Percentiles rank a stretch among this genome's conserved stretches.
These are phyloP conservation scores for Pharus latifolius DNA, from an alignment of 176 grass and related monocot genomes.

Conservation along the genomic window DNA sequence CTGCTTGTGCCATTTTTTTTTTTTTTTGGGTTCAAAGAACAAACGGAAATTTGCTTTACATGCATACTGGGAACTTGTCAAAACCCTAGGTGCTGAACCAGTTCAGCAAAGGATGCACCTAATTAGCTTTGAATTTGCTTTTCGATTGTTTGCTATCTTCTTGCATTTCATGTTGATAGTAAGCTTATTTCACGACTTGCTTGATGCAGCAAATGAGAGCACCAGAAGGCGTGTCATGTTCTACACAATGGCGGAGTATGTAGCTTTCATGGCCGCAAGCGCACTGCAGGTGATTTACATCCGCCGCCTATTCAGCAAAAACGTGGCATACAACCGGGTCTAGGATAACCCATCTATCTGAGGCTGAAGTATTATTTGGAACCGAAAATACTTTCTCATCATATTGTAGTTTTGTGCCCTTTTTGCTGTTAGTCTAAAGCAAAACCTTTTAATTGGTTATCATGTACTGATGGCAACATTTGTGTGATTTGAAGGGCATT, in stretches of 20 bases:
- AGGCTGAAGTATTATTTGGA: conserved; percentile 5
- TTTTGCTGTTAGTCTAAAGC: conserved; percentile 14
- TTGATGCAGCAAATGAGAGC: conserved; percentile 88
- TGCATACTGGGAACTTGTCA: neutral
- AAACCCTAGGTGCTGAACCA: neutral
- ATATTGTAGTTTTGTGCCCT: conserved; percentile 20
- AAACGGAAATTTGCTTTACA: no score
- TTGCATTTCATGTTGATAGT: neutral
- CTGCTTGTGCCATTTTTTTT: neutral
- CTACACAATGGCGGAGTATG: conserved; percentile 72
- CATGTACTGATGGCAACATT: conserved; percentile 26
- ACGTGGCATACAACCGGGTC: conserved; percentile 79
- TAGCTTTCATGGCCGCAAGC: conserved; percentile 66
- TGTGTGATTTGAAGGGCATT: conserved; percentile 15
- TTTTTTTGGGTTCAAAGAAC: neutral
- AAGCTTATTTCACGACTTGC: conserved; percentile 8
- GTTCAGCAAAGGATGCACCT: neutral
- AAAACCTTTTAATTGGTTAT: conserved; percentile 16
- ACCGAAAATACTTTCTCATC: neutral
- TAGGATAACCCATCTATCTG: conserved; percentile 30
- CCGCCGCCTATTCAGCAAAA: conserved; percentile 86
- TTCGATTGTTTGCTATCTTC: neutral
- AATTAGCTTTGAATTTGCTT: neutral
- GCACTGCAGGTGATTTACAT: conserved; percentile 85
- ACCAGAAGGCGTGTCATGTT: conserved; percentile 82